Evolutionary conservation across 1,139 yeast species (phyloP).

Genomic region (Taphrina sp.): DNA sequence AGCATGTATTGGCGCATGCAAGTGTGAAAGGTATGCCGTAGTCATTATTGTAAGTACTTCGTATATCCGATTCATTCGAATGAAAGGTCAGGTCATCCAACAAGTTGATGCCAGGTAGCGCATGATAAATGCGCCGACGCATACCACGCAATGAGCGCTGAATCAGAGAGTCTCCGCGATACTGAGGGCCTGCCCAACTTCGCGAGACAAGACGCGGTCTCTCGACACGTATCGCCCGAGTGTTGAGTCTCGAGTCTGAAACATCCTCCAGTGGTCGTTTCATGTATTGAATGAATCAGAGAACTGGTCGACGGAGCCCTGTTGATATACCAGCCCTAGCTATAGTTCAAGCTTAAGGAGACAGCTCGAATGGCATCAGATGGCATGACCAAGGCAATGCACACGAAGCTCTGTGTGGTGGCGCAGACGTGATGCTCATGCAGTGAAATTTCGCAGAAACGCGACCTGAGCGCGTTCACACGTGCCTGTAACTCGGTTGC

Average conservation of each 20-base stretch:
- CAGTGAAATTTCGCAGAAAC: too few species aligned
- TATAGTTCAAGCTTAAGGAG: too few species aligned
- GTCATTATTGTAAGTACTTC: not conserved
- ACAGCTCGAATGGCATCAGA: too few species aligned
- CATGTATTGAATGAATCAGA: too few species aligned
- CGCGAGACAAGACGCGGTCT: not conserved
- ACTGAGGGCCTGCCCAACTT: not conserved
- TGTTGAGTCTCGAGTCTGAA: not conserved
- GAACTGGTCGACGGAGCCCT: too few species aligned
- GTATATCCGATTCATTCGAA: not conserved
- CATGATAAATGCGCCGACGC: not conserved
- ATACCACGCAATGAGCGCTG: constrained; percentile 1
- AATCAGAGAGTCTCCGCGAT: not conserved
- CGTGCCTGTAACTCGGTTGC: too few species aligned
- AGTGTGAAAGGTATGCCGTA: constrained; percentile 29
- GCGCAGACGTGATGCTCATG: too few species aligned
- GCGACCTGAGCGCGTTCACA: too few species aligned
- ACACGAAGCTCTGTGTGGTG: too few species aligned
- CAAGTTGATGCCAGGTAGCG: not conserved
- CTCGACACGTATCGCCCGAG: not conserved
- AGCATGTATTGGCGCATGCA: constrained; percentile 26
- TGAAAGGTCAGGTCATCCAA: not conserved
- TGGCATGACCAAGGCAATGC: too few species aligned
- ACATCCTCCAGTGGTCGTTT: constrained; percentile 14
- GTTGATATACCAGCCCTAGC: too few species aligned